Evolutionary conservation across 805 yeast genomes (phyloP).

Genomic region (Lipomyces sp.): DNA sequence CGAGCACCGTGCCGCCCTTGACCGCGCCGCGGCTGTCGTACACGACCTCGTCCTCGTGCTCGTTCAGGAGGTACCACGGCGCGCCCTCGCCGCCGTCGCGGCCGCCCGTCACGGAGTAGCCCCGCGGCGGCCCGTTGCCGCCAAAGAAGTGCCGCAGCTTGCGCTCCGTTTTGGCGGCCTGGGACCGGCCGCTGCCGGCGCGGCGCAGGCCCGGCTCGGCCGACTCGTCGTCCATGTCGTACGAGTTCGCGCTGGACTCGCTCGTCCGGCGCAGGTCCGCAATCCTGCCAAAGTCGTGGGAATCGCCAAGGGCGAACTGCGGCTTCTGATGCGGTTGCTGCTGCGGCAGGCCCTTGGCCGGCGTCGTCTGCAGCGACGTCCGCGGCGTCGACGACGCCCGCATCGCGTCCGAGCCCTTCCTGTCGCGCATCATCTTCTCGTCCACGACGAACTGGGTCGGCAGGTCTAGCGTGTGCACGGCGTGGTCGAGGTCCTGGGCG

Average conservation of each 20-base stretch:
- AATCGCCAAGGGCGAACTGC: no score
- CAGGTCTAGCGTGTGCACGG: constrained; percentile 15
- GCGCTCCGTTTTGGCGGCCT: constrained; percentile 14
- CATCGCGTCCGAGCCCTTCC: constrained; percentile 1
- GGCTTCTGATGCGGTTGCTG: no score
- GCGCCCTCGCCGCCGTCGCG: constrained; percentile 20
- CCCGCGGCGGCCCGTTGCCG: constrained; percentile 12
- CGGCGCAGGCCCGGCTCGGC: no score
- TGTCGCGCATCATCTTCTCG: constrained; percentile 15
- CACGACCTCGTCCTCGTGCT: constrained; percentile 47
- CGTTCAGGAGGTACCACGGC: constrained; percentile 55
- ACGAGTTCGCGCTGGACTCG: no score
- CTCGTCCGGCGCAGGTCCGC: no score
- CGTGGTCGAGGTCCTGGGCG: constrained; percentile 11
- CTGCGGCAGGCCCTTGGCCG: not conserved
- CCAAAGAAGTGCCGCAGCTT: constrained; percentile 24
- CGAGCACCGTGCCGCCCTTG: constrained; percentile 75
- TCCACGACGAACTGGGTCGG: constrained; percentile 24
- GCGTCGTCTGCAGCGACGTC: not conserved
- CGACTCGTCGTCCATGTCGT: no score
- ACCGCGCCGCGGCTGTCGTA: constrained; percentile 67
- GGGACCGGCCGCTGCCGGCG: not conserved
- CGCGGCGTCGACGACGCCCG: not conserved
- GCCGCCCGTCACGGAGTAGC: constrained; percentile 4
- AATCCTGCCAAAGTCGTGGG: not conserved